Evolutionary conservation across 2,329 filamentous ascomycete species (phyloP), one percentile per base, ranked within the genome.

Genomic region (Neodidymelliopsis sp.): DNA sequence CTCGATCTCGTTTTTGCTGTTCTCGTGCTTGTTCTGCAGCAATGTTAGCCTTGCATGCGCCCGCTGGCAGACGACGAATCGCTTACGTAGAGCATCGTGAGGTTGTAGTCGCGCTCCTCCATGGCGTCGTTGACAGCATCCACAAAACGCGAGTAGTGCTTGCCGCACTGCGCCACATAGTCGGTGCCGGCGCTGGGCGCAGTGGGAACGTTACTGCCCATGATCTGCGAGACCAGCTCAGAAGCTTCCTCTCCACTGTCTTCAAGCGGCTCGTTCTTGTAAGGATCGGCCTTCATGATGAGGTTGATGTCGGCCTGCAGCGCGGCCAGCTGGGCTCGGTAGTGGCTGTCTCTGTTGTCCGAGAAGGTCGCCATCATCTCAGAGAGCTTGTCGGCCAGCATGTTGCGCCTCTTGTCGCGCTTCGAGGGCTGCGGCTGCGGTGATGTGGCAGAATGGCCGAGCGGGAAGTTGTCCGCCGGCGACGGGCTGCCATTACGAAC

Each of bases 261-360:
- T 11, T 83, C 82, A 44, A 96, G 80, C 37, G 90, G 85, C 52
- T 84, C 83, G 53, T 85, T 80, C 41, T 81, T 79, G 71, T 96
- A 95, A 1, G 90, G 88, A 65, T 96, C 88, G 41, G 94, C 89
- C 60, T 89, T 86, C 71, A 91, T 86, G 59, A 96, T 90, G 34
- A 96, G 81, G 49, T 84, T 90, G 75, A 92, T 91, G 72, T 96
- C 92, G 57, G 90, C 86, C 75, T 97, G 92, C n/a, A 97, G 85
- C 59, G 90, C 90, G 65, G 94, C 88, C 2, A 97, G 82, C 74
- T 97, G 91, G 59, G 94, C 89, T 54, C 92, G 86, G 73, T 96
- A 97, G 63, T 91, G 86, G 55, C 83, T 79, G 72, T 96, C 91
- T 57, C 90, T 84, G 67, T 96, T 91, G 56, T 87, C 84, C 56